Evolutionary conservation across 2,329 filamentous ascomycete genomes (phyloP).

Genomic region (Colletotrichum navitas): DNA sequence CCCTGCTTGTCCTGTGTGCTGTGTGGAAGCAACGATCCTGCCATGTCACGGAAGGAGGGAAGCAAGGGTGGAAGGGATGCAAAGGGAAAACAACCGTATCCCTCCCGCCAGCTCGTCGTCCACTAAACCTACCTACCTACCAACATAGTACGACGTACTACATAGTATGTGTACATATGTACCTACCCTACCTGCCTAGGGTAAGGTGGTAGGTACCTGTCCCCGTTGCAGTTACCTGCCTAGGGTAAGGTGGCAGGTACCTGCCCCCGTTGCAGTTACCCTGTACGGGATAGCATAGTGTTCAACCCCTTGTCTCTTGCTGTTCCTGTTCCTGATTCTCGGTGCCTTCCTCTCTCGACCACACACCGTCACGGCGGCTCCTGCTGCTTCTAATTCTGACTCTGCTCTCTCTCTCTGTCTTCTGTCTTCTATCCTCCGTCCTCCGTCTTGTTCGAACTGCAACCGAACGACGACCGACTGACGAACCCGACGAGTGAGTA

Average conservation of each 20-base stretch:
- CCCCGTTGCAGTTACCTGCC: too few species aligned
- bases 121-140: too few species aligned
- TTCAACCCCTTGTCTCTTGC: neutral
- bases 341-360: neutral
- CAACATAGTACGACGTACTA: too few species aligned
- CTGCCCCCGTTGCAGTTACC: neutral
- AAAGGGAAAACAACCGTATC: slow-evolving; percentile 23
- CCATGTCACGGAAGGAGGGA: neutral
- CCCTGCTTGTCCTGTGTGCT: too few species aligned
- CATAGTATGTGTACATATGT: too few species aligned
- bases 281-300: too few species aligned
- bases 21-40: too few species aligned
- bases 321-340: neutral
- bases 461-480: neutral
- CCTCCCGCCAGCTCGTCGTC: too few species aligned
- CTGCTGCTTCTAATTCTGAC: slow-evolving; percentile 1
- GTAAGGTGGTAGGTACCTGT: neutral
- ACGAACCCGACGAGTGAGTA: neutral
- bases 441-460: neutral
- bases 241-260: neutral
- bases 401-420: neutral
- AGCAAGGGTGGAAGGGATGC: neutral
- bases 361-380: neutral
- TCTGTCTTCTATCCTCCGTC: neutral
- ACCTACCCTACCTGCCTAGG: too few species aligned